A percentile compares a stretch with the other conserved stretches of the same genome.
Evolutionary conservation across 345 rosid species (phyloP).

Genomic region (Noccaea bulbosa): DNA sequence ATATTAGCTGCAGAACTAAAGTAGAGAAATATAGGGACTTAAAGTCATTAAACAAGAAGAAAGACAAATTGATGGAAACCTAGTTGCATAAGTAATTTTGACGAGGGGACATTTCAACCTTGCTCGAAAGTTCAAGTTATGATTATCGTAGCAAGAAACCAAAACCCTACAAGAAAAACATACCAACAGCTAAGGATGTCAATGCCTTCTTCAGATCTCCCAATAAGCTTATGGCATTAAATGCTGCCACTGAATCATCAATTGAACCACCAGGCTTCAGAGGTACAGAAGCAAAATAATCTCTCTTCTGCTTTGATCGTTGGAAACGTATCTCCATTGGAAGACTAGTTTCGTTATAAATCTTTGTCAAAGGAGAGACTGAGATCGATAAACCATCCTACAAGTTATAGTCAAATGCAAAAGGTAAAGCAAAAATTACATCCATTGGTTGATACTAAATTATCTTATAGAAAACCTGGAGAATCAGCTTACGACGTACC

Average conservation of each 20-base stretch:
- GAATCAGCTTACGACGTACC: constrained; percentile 52
- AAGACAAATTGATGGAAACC: constrained; percentile 16
- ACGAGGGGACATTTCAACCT: constrained; percentile 25
- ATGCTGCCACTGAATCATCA: constrained; percentile 83
- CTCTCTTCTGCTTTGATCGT: constrained; percentile 61
- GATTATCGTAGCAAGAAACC: constrained; percentile 29
- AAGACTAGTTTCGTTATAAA: constrained; percentile 80
- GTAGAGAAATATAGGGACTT: constrained; percentile 15
- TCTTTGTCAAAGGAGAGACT: constrained; percentile 83
- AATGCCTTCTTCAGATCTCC: constrained; percentile 81
- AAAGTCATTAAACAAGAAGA: constrained; percentile 21
- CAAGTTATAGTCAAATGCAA: constrained; percentile 27
- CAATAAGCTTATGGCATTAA: constrained; percentile 72
- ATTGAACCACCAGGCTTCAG: constrained; percentile 74
- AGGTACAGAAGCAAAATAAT: constrained; percentile 60
- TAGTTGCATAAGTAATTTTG: constrained; percentile 21
- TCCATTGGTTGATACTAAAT: constrained; percentile 14
- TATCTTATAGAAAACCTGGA: constrained; percentile 26
- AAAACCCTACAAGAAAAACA: constrained; percentile 37
- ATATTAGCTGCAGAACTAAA: constrained; percentile 17
- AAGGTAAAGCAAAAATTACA: constrained; percentile 24
- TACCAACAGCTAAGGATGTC: constrained; percentile 82
- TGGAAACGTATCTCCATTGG: constrained; percentile 80
- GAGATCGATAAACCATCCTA: constrained; percentile 85
- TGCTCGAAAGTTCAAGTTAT: constrained; percentile 23